These are phyloP conservation scores for Capsicum baccatum DNA, from an alignment of 257 asterid genomes.

Conservation along the genomic window DNA sequence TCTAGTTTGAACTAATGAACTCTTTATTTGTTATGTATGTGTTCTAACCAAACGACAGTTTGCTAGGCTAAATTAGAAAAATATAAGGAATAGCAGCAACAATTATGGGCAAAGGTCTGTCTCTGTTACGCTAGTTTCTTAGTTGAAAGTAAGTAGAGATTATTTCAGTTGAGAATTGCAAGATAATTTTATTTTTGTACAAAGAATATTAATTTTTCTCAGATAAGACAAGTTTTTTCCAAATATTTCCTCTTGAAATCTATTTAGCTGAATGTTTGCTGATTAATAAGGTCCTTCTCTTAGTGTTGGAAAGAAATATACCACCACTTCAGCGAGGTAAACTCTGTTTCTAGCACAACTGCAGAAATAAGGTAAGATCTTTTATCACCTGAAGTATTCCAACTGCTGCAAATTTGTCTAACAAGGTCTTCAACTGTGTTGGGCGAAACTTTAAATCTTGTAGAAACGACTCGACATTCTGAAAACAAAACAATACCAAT, in stretches of 20 bases:
- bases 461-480: constrained; percentile 66
- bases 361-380: constrained; percentile 20
- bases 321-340: background rate
- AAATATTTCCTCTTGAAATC: background rate
- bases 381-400: constrained; percentile 85
- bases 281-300: background rate
- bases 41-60: background rate
- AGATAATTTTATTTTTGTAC: background rate
- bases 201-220: background rate
- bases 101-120: constrained; percentile 2
- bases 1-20: background rate
- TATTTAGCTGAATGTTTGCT: background rate
- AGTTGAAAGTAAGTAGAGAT: constrained; percentile 11
- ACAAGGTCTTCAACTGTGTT: constrained; percentile 57
- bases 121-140: background rate
- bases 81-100: background rate
- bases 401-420: constrained; percentile 93
- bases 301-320: background rate
- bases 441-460: constrained; percentile 67
- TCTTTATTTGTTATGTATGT: background rate
- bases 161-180: background rate
- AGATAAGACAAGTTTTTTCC: background rate
- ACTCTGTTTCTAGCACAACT: constrained; percentile 11
- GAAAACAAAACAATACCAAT: constrained; percentile 15
- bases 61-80: background rate